These are phyloP conservation scores for Suhomyces xylopsoci DNA, from an alignment of 805 yeast genomes.

Conservation along the genomic window DNA sequence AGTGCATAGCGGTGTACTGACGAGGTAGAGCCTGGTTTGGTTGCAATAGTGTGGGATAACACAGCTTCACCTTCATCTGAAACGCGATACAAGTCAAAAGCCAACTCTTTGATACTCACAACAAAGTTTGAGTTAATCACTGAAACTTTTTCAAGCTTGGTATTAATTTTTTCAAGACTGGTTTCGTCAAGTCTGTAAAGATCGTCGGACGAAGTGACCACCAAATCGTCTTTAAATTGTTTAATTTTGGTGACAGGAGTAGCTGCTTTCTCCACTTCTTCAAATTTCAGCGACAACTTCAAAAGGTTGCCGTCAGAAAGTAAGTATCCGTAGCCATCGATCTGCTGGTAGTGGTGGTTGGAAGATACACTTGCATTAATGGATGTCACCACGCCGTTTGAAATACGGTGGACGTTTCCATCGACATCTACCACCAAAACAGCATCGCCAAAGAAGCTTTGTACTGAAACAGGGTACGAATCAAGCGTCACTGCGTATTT, in stretches of 20 bases:
- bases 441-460: slow-evolving; percentile 12
- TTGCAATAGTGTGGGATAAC: neutral
- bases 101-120: neutral
- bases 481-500: slow-evolving; percentile 6
- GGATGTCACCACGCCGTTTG: neutral
- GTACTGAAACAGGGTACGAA: slow-evolving; percentile 7
- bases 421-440: slow-evolving; percentile 10
- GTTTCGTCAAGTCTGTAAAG: slow-evolving; percentile 5
- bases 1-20: slow-evolving; percentile 5
- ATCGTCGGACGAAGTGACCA: slow-evolving; percentile 5
- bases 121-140: slow-evolving; percentile 9
- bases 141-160: neutral
- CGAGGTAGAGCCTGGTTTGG: neutral
- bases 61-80: neutral
- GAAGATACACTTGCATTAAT: neutral
- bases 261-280: neutral
- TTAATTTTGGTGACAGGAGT: slow-evolving; percentile 4
- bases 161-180: neutral
- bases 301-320: slow-evolving; percentile 8
- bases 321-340: slow-evolving; percentile 13
- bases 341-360: slow-evolving; percentile 4
- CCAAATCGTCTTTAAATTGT: slow-evolving; percentile 10
- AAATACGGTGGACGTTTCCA: slow-evolving; percentile 9
- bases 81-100: slow-evolving; percentile 6
- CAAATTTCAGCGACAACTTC: slow-evolving; percentile 6